These are phyloP conservation scores for Calonectria ilicicola DNA, from an alignment of 2,329 filamentous ascomycete species.

Conservation along the genomic window DNA sequence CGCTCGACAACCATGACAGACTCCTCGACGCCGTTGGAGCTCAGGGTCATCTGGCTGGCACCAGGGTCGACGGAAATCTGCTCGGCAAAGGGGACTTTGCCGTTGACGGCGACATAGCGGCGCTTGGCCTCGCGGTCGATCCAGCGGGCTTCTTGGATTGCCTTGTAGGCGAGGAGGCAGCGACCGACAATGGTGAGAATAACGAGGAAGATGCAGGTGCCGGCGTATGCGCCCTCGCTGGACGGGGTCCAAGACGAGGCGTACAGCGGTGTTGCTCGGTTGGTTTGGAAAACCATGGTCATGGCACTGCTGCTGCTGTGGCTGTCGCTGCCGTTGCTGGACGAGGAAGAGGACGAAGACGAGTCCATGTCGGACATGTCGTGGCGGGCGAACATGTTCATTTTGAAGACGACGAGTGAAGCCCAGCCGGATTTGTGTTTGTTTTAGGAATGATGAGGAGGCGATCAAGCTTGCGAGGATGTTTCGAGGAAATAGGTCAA, in stretches of 20 bases:
- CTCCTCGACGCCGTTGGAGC: conserved; percentile 84
- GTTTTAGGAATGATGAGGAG: not conserved
- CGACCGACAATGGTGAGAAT: conserved; percentile 78
- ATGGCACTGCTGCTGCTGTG: conserved; percentile 48
- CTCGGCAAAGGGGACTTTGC: conserved; percentile 69
- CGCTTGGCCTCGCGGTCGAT: conserved; percentile 77
- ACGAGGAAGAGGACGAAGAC: conserved; percentile 30
- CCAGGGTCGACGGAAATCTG: conserved; percentile 69
- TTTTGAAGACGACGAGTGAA: conserved; percentile 6
- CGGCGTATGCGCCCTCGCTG: conserved; percentile 80
- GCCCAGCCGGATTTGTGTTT: not conserved
- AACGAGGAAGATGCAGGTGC: conserved; percentile 92
- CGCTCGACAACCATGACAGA: conserved; percentile 79
- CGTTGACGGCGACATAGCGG: conserved; percentile 81
- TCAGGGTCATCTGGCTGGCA: conserved; percentile 72
- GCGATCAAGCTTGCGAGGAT: not conserved
- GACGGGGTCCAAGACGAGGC: conserved; percentile 80
- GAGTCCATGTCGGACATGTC: conserved; percentile 39
- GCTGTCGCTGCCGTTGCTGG: too few relatives aligned
- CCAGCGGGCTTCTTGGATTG: conserved; percentile 73
- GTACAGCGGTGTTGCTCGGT: conserved; percentile 63
- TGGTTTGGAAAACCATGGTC: conserved; percentile 72
- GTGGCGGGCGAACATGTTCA: conserved; percentile 40
- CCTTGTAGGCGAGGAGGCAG: conserved; percentile 77
- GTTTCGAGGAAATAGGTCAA: not conserved